Conservation (phyloP, 352 stramenopile genomes). For the Globisporangium spinosum region DNA sequence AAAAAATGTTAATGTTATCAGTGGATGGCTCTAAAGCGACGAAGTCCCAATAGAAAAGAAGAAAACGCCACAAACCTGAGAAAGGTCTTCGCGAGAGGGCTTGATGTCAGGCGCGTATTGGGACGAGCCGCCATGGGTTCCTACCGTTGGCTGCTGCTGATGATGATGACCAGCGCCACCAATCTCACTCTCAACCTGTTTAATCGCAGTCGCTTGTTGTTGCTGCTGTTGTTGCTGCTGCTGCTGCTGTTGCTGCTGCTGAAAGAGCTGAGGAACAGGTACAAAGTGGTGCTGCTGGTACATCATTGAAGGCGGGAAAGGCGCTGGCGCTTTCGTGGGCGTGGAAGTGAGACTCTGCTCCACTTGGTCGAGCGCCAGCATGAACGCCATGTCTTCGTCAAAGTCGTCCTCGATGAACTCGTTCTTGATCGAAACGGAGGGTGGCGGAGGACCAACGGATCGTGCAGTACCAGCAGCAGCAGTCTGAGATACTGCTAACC, state of each 20-base stretch:
- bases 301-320: not conserved
- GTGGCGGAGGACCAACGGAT: not conserved
- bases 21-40: too few relatives aligned
- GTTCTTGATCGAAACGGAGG: constrained; percentile 20
- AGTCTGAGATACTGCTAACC: not conserved
- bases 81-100: not conserved
- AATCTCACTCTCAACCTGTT: not conserved
- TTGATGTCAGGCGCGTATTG: not conserved
- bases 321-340: constrained; percentile 21
- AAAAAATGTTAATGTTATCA: too few relatives aligned
- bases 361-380: constrained; percentile 61
- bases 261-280: not conserved
- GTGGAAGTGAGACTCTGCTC: constrained; percentile 39
- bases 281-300: not conserved
- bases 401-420: constrained; percentile 62
- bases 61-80: not conserved
- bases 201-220: not conserved
- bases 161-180: not conserved
- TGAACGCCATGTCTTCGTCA: constrained; percentile 64
- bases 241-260: not conserved
- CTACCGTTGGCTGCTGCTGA: not conserved
- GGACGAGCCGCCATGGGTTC: not conserved
- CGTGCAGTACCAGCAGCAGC: not conserved
- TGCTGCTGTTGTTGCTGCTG: not conserved
- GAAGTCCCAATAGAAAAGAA: not conserved